Percentiles rank a stretch among this genome's conserved stretches.
These are phyloP conservation scores for Calocybe gangraenosa DNA, from an alignment of 768 basidiomycete species.

Conservation along the genomic window DNA sequence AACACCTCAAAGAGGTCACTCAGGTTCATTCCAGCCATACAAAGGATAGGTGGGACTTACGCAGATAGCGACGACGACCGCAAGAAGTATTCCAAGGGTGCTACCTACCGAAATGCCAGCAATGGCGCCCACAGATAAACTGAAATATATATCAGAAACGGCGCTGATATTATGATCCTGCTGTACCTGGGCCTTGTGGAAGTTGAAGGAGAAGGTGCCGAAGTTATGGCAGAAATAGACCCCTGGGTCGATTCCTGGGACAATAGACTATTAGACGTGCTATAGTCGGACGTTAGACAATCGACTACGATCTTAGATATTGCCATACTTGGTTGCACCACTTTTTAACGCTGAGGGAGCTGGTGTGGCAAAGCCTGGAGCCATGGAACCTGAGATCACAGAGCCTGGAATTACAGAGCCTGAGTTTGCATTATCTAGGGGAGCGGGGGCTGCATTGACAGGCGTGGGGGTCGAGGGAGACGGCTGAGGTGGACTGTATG, in stretches of 20 bases:
- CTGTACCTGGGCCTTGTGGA: background rate
- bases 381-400: too few species aligned
- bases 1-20: background rate
- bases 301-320: too few species aligned
- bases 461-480: background rate
- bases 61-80: background rate
- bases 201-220: too few species aligned
- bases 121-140: background rate
- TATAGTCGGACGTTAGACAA: too few species aligned
- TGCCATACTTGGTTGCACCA: too few species aligned
- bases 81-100: background rate
- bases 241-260: background rate
- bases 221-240: background rate
- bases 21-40: background rate
- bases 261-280: background rate
- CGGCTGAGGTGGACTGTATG: background rate
- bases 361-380: too few species aligned
- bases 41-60: background rate
- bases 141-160: background rate
- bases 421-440: too few species aligned
- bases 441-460: too few species aligned
- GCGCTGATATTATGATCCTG: background rate
- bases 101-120: background rate
- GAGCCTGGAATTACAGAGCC: too few species aligned
- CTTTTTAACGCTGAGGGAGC: too few species aligned